Evolutionary conservation across 2,329 filamentous ascomycete genomes (phyloP), one percentile per base, ranked within the genome.

Genomic region (Pseudophaeomoniella oleicola): DNA sequence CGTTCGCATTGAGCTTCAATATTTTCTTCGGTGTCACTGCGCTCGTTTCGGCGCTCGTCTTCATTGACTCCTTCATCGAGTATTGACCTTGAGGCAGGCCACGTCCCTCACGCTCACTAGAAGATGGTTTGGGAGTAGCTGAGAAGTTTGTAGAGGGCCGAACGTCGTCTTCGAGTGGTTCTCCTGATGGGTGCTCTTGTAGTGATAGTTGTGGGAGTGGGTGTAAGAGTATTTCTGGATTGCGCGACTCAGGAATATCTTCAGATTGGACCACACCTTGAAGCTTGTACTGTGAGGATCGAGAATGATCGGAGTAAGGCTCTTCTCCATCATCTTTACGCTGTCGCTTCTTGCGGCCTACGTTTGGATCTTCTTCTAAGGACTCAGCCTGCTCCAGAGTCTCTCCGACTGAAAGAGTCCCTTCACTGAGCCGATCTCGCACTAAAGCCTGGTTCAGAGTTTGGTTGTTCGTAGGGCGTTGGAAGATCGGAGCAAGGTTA

Each of bases 1-100:
- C 62, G 45, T 66, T 63, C 1, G 52, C 35, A 37, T 58, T 62
- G 12, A 66, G 40, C 37, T 55, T 59, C 16, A 66, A 40, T 3
- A 49, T 55, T 39, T 75, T 80, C 34, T 65, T 70, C 1, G 74
- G 74, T 0, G 75, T 72, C 3, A 19, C 34, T n/a, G 11, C 16
- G 30, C 19, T 38, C 11, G 34, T 39, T 14, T 30, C 27, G 13
- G 13, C 22, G 10, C 22, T 29, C 13, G 22, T 10, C 10, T 29
- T 29, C 13, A 13, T 10, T 13, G 13, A 29, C 22, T 29, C 13
- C 22, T 10, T 29, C n/a, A n/a, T n/a, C n/a, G n/a, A n/a, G n/a
- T n/a, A n/a, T 9, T 27, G 22, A 6, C n/a, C 9, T 27, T 6
- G 6, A 27, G 22, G 22, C 22, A 27, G n/a, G n/a, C n/a, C n/a